Evolutionary conservation across 1,284 basidiomycete genomes (phyloP).

Genomic region (Coniferiporia sulphurascens): DNA sequence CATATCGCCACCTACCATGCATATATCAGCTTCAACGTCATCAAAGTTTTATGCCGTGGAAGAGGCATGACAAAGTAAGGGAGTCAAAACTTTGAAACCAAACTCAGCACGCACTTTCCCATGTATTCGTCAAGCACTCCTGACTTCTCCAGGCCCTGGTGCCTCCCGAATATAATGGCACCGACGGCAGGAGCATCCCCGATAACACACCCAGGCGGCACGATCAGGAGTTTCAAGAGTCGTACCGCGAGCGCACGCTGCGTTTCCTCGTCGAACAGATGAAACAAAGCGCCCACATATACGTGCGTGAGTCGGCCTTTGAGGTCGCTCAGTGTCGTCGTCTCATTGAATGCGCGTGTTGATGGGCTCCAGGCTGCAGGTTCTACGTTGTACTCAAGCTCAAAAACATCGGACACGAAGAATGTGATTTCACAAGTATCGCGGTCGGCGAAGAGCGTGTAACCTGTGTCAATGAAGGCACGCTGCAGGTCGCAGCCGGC

Average conservation of each 20-base stretch:
- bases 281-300: constrained; percentile 17
- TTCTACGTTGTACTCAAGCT: constrained; percentile 18
- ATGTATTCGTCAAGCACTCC: constrained; percentile 11
- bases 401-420: constrained; percentile 31
- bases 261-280: constrained; percentile 18
- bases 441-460: constrained; percentile 27
- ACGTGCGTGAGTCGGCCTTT: constrained; percentile 8
- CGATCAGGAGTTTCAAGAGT: constrained; percentile 2
- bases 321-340: not conserved
- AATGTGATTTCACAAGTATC: constrained; percentile 27
- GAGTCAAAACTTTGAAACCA: not conserved
- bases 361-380: not conserved
- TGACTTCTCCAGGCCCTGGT: constrained; percentile 8
- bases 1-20: constrained; percentile 7
- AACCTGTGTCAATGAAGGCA: constrained; percentile 30
- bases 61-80: not conserved
- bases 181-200: not conserved
- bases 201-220: not conserved
- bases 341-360: not conserved
- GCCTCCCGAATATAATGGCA: constrained; percentile 16
- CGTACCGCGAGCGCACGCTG: constrained; percentile 17
- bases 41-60: not conserved
- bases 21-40: not conserved
- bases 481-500: constrained; percentile 31
- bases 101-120: constrained; percentile 3